These are phyloP conservation scores for Chamaenerion angustifolium DNA, from an alignment of 345 rosid species.

Conservation along the genomic window DNA sequence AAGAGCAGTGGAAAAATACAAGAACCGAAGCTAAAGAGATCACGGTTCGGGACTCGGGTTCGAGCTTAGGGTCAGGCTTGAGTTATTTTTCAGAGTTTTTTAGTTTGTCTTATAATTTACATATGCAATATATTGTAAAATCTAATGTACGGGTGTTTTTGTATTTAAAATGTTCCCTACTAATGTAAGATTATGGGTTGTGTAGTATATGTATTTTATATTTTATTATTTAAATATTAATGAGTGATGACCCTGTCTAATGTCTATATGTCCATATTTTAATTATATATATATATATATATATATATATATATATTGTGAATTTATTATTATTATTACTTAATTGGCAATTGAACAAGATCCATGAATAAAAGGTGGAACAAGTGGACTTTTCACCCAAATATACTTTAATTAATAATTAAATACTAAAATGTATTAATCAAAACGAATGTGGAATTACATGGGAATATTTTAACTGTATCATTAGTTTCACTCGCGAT, in stretches of 20 bases:
- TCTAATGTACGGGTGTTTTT: background rate
- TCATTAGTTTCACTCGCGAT: no score
- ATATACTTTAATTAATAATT: no score
- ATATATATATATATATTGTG: background rate
- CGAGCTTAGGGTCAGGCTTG: background rate
- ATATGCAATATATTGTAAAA: no score
- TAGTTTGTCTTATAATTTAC: no score
- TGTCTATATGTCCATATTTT: background rate
- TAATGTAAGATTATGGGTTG: background rate
- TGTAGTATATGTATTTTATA: background rate
- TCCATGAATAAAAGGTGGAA: conserved; percentile 14
- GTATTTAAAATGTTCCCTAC: no score
- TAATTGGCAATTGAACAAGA: conserved; percentile 5
- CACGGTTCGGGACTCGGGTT: background rate
- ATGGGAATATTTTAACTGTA: no score
- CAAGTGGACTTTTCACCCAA: no score
- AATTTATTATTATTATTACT: background rate
- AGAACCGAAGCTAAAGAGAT: conserved; percentile 57
- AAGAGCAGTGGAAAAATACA: conserved; percentile 64
- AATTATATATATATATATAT: no score
- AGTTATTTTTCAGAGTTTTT: no score
- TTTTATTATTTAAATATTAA: background rate
- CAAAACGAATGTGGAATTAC: no score
- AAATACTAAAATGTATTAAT: no score
- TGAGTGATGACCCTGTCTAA: background rate